Evolutionary conservation across 805 yeast species (phyloP), one percentile per base, ranked within the genome.

Genomic region (Blastobotrys americana): DNA sequence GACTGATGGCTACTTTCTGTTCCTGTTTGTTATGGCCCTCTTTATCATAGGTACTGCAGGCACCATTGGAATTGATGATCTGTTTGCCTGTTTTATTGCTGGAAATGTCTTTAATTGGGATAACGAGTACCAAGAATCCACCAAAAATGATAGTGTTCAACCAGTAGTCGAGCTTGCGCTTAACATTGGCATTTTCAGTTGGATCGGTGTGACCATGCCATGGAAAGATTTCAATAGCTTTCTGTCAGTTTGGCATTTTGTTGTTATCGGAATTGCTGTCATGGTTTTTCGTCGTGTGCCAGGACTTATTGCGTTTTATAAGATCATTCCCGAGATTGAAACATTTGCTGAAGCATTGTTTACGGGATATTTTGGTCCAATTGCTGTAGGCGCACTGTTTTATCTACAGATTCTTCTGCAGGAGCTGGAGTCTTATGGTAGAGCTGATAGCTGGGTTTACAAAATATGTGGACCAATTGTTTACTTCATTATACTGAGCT

Each of bases 311-410:
- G 70, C 46, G 1, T 65, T 77, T 22, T 78, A 78, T 57, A 76
- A 76, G 1, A 54, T 78, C 15, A 74, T 77, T 20, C 84, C 85
- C 1, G 82, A 78, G 53, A 70, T 82, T 33, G 72, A 72, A 46
- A 69, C 75, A 31, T 74, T 83, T 79, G 71, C 78, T 57, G 87
- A 82, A 56, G 85, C 85, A 1, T 54, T 81, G 3, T 78, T 82
- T 56, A 76, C 80, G 49, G 88, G 88, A 37, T 85, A 78, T 64
- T 82, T 82, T 56, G 88, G 88, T 33, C 88, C 88, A 13, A 79
- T 82, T 57, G 88, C 88, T 19, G 81, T 78, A 3, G 82, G 82
- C 25, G 83, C 81, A 3, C 64, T 78, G n/a, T 78, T 74, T 54
- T 76, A 79, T 36, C 70, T 70, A 18, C 66, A 67, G 44, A 62